phyloP scores from a whole-genome alignment of 495 filamentous ascomycete species.

The Usnea hakonensis region DNA sequence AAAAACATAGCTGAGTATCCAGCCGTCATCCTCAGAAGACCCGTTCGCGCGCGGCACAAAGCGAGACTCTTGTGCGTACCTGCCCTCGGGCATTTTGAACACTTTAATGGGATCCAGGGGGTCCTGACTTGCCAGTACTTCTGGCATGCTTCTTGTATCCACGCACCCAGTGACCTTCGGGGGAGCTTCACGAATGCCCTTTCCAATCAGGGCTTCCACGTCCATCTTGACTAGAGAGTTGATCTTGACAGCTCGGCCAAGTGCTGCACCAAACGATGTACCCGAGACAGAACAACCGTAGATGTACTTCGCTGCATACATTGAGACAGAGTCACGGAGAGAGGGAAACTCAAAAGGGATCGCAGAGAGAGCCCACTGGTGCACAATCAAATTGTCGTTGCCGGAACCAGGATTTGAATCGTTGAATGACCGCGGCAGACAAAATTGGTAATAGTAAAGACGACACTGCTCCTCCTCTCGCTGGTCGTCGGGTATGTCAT shows the following conservation, averaged over 20 bases:
- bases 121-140: slow-evolving; percentile 37
- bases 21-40: slow-evolving; percentile 49
- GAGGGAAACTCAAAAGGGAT: slow-evolving; percentile 60
- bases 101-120: slow-evolving; percentile 47
- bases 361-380: slow-evolving; percentile 54
- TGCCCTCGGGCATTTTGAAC: slow-evolving; percentile 48
- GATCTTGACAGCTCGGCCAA: slow-evolving; percentile 52
- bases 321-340: slow-evolving; percentile 42
- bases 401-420: not conserved
- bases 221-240: slow-evolving; percentile 54
- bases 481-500: slow-evolving; percentile 27
- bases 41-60: slow-evolving; percentile 46
- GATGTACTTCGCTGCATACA: slow-evolving; percentile 68
- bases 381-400: slow-evolving; percentile 32
- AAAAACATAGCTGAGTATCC: slow-evolving; percentile 54
- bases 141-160: slow-evolving; percentile 40
- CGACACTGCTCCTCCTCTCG: slow-evolving; percentile 55
- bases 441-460: slow-evolving; percentile 58
- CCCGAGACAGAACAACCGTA: slow-evolving; percentile 70
- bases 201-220: slow-evolving; percentile 38
- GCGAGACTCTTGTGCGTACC: slow-evolving; percentile 56
- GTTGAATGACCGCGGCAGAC: slow-evolving; percentile 23
- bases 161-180: slow-evolving; percentile 48
- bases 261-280: slow-evolving; percentile 44
- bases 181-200: slow-evolving; percentile 33